Base-by-base conservation (phyloP, 2,329 filamentous ascomycete genomes). In the Diaporthe citrichinensis region DNA sequence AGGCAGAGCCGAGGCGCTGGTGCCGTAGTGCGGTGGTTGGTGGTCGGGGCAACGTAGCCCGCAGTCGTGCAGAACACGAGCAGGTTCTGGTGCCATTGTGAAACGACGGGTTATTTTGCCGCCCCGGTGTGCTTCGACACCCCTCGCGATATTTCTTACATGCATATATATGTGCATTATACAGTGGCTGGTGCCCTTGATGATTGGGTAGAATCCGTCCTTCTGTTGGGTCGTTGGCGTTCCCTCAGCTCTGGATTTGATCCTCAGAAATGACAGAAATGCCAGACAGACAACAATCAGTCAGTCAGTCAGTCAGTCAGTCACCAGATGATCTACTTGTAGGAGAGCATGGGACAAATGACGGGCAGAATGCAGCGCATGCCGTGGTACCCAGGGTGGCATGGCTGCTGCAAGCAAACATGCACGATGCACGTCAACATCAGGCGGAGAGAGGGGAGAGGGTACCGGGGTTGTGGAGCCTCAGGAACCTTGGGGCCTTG, bases 61-160 rank as follows among this genome's bases (percentile, higher is more conserved):
- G 49, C 49, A 55, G n/a, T 69, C 17, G 20, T 69, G 65, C 25
- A 46, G 41, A 31, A 55, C 34, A 69, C 34, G 49, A 69, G 65
- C 65, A 39, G 46, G 46, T 53, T 41, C 12, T 39, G 46, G 46
- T 20, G 46, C 46, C 65, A 31, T 25, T 55, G 65, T 69, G 65
- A 69, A 69, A 69, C 65, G 49, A 69, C 65, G 65, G 65, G 65
- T 55, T 55, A 53, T 69, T 39, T 55, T 69, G 65, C 65, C 65
- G 65, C 49, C 49, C 34, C 34, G 49, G 49, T 31, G 49, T 55
- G 49, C 46, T 55, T 53, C 23, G 65, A 53, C 28, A 39, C 14
- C 46, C 62, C 46, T 68, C 46, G 62, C 46, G 46, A 51, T 39
- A 68, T 53, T 28, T 68, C 46, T 51, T 23, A 69, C 46, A 3